Conservation (phyloP, 805 yeast species). For the Candida tallmaniae region DNA sequence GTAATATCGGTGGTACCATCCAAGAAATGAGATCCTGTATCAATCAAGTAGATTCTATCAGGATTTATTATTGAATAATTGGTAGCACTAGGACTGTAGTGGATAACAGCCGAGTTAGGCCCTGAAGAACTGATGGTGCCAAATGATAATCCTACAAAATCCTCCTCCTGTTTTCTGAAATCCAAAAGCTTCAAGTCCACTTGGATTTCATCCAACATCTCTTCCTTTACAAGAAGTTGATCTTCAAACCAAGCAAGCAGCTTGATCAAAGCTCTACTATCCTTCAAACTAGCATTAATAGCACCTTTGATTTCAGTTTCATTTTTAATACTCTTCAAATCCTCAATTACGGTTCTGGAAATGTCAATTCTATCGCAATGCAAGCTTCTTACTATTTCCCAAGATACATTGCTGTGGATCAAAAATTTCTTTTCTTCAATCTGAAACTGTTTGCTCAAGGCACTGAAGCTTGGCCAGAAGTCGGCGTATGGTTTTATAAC, state of each 20-base stretch:
- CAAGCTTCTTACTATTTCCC: constrained; percentile 36
- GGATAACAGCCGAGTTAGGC: constrained; percentile 72
- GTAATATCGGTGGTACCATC: constrained; percentile 82
- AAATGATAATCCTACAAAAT: constrained; percentile 63
- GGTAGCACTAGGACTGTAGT: constrained; percentile 55
- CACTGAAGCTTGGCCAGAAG: constrained; percentile 41
- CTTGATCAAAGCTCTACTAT: constrained; percentile 51
- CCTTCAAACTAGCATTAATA: constrained; percentile 49
- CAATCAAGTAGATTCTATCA: constrained; percentile 66
- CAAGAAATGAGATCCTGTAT: constrained; percentile 86
- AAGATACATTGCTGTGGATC: constrained; percentile 29
- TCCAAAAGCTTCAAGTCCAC: constrained; percentile 48
- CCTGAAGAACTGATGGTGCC: constrained; percentile 75
- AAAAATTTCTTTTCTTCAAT: constrained; percentile 25
- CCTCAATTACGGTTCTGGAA: constrained; percentile 39
- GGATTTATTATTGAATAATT: constrained; percentile 48
- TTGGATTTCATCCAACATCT: constrained; percentile 50
- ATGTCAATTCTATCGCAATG: constrained; percentile 25
- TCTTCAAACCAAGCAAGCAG: constrained; percentile 59
- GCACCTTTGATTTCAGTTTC: constrained; percentile 48
- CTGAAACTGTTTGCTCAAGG: constrained; percentile 32
- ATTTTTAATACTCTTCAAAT: constrained; percentile 51
- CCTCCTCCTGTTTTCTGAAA: constrained; percentile 36
- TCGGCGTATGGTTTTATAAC: constrained; percentile 38
- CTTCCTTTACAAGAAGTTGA: constrained; percentile 39